A percentile compares a stretch with the other conserved stretches of the same genome.
Evolutionary conservation across 2,329 filamentous ascomycete genomes (phyloP).

Genomic region (Simplicillium aogashimaense): DNA sequence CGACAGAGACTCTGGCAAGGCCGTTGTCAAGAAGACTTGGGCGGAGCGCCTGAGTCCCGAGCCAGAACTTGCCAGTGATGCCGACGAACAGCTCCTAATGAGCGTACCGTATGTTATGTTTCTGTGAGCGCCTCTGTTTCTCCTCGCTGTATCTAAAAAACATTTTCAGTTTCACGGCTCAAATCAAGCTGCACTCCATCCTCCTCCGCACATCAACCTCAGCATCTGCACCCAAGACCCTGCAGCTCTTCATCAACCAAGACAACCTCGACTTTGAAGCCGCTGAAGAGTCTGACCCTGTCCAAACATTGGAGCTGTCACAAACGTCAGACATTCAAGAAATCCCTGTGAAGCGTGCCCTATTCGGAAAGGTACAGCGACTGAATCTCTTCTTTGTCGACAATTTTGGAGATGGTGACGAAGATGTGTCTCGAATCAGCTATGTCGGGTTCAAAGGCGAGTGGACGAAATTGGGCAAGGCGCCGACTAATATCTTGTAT

Average conservation of each 20-base stretch:
- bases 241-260: slow-evolving; percentile 82
- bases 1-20: slow-evolving; percentile 54
- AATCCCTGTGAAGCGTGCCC: slow-evolving; percentile 74
- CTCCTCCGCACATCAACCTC: slow-evolving; percentile 71
- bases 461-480: slow-evolving; percentile 70
- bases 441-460: slow-evolving; percentile 93
- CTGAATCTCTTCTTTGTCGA: slow-evolving; percentile 84
- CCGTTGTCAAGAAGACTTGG: slow-evolving; percentile 86
- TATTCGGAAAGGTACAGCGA: slow-evolving; percentile 77
- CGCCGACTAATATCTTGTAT: slow-evolving; percentile 76
- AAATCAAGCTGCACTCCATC: slow-evolving; percentile 86
- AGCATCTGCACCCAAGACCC: slow-evolving; percentile 63
- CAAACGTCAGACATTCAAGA: slow-evolving; percentile 79
- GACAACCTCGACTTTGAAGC: slow-evolving; percentile 77
- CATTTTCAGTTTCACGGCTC: slow-evolving; percentile 70
- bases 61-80: slow-evolving; percentile 75
- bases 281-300: slow-evolving; percentile 58
- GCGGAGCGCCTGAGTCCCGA: slow-evolving; percentile 59
- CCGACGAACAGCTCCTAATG: slow-evolving; percentile 91
- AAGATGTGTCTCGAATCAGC: slow-evolving; percentile 66
- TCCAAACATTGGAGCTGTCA: slow-evolving; percentile 68
- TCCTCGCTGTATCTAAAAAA: neutral
- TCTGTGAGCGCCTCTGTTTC: slow-evolving; percentile 2
- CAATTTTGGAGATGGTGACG: slow-evolving; percentile 74
- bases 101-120: slow-evolving; percentile 62